Base-by-base conservation (phyloP, 352 stramenopile genomes). In the Globisporangium spiculum region DNA sequence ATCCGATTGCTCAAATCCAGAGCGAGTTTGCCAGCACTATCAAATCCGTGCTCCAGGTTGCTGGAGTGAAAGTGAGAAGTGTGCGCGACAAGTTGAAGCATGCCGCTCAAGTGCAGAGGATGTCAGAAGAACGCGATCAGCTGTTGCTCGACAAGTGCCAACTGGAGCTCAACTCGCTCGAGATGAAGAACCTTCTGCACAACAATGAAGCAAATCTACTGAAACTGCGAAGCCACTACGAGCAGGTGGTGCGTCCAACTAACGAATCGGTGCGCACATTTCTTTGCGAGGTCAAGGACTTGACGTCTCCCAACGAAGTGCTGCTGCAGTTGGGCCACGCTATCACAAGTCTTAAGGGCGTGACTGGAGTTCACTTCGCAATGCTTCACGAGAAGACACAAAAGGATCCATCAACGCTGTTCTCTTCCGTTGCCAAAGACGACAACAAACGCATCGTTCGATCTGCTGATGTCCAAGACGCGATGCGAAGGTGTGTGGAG, bases 131-230 rank as follows among this genome's bases (percentile, higher is more conserved):
- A 24, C 54, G 53, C 1, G 53, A 68, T 7, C 52, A 64, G 16
- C 22, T 72, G 3, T 18, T 55, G 22, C 0, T 44, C n/a, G 67
- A 65, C n/a, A 72, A 72, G 32, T 30, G 53, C 20, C 38, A 68
- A 27, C 32, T 67, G 7, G 67, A 72, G 30, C 38, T 72, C 26
- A 46, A 72, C 18, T 59, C 41, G 10, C 67, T 72, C 36, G 61
- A 67, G 55, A 59, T 72, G 44, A 72, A 64, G 55, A n/a, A 24
- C 3, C 60, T 68, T 22, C 41, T 72, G 61, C 60, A 65, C n/a
- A 59, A 18, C 20, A 68, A 58, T 5, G 67, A 72, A 60, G 53
- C 56, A 4, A 50, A 44, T 34, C 8, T 68, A 9, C 14, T 34
- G 5, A 34, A 8, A 4, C 20, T 68, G 18, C 60, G 38, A 32